Percentiles rank a stretch among this genome's conserved stretches.
Conservation (phyloP, 1,284 basidiomycete genomes). For the Puccinia hordei region DNA sequence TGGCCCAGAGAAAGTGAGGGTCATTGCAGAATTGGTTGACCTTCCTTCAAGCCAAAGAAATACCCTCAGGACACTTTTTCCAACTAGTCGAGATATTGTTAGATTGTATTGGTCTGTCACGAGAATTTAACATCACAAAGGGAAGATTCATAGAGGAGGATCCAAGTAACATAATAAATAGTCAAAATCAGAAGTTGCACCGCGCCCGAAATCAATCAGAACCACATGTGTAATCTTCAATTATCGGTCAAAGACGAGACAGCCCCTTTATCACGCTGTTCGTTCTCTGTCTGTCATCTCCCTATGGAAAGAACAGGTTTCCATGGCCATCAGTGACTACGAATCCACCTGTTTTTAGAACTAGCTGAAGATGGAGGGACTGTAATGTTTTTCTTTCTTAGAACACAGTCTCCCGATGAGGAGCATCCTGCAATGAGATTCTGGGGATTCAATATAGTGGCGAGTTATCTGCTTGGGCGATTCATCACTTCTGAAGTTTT, state of each 20-base stretch:
- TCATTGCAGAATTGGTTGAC: slow-evolving; percentile 15
- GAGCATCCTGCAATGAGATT: too few species aligned
- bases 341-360: too few species aligned
- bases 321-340: too few species aligned
- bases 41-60: neutral
- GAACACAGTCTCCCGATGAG: too few species aligned
- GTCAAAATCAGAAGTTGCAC: neutral
- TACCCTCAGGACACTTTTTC: neutral
- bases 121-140: slow-evolving; percentile 4
- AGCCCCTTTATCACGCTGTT: neutral
- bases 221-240: neutral
- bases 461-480: too few species aligned
- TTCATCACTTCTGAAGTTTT: too few species aligned
- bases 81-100: slow-evolving; percentile 20
- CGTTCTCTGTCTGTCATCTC: neutral
- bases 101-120: slow-evolving; percentile 33
- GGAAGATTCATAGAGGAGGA: neutral
- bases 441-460: too few species aligned
- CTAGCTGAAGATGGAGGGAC: too few species aligned
- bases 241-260: neutral
- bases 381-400: too few species aligned
- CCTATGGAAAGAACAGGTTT: too few species aligned
- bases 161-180: neutral
- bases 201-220: neutral
- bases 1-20: slow-evolving; percentile 12